These are phyloP conservation scores for Adansonia rubrostipa DNA, from an alignment of 441 rosid genomes.

Conservation along the genomic window DNA sequence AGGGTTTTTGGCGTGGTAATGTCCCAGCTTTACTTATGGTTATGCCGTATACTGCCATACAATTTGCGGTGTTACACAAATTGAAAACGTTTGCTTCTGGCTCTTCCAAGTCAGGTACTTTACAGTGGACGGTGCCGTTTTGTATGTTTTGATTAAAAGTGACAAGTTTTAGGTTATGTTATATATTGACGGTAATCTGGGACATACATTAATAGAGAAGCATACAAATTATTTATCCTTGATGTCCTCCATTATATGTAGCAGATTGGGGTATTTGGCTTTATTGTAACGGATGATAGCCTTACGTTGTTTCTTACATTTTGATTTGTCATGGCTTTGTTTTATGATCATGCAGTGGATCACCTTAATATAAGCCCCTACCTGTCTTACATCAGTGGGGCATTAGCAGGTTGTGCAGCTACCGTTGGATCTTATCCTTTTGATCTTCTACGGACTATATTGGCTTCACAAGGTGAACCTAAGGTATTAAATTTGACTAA, in stretches of 20 bases:
- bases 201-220: neutral
- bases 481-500: conserved; percentile 53
- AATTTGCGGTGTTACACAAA: conserved; percentile 82
- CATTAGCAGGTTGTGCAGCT: conserved; percentile 93
- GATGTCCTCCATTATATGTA: neutral
- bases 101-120: conserved; percentile 83
- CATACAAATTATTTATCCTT: neutral
- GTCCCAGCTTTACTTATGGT: conserved; percentile 98
- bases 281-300: neutral
- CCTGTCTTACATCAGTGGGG: conserved; percentile 85
- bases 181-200: neutral
- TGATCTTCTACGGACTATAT: conserved; percentile 87
- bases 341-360: conserved; percentile 63
- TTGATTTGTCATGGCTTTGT: conserved; percentile 7
- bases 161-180: conserved; percentile 2
- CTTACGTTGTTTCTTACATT: conserved; percentile 13
- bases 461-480: conserved; percentile 98
- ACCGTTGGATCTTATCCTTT: conserved; percentile 96
- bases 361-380: conserved; percentile 85
- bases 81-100: conserved; percentile 82
- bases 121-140: conserved; percentile 3
- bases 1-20: conserved; percentile 99
- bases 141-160: neutral
- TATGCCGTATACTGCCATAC: conserved; percentile 93
- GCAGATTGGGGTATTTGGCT: conserved; percentile 1